Conservation (phyloP, 257 asterid species). For the Przewalskia tangutica region DNA sequence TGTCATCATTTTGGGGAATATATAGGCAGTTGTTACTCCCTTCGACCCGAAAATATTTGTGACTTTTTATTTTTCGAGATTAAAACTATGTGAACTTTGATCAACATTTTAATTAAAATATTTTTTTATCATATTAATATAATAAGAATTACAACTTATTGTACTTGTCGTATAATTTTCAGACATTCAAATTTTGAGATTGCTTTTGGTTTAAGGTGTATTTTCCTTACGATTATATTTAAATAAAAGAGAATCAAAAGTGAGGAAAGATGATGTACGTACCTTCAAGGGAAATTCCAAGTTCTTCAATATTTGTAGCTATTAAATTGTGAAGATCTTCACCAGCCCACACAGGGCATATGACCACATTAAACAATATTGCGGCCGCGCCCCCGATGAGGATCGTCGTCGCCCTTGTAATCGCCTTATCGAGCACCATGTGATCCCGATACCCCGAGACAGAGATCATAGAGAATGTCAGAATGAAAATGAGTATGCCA, state of each 20-base stretch:
- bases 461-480: conserved; percentile 59
- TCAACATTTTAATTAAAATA: too few species aligned
- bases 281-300: conserved; percentile 57
- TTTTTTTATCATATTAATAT: too few species aligned
- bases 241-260: too few species aligned
- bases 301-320: conserved; percentile 37
- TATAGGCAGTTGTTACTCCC: background rate
- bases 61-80: too few species aligned
- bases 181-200: too few species aligned
- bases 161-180: too few species aligned
- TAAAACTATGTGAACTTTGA: too few species aligned
- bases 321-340: conserved; percentile 62
- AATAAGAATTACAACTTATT: too few species aligned
- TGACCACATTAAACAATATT: conserved; percentile 33
- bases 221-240: too few species aligned
- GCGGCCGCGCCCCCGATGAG: conserved; percentile 50
- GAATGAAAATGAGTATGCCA: conserved; percentile 54
- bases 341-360: conserved; percentile 77
- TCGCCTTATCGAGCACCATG: conserved; percentile 42
- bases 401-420: conserved; percentile 40
- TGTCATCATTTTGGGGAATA: too few species aligned
- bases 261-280: background rate
- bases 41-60: too few species aligned
- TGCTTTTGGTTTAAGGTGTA: too few species aligned
- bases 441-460: conserved; percentile 41